Conservation (phyloP, 495 filamentous ascomycete genomes). For the Staphylotrichum longicolle region DNA sequence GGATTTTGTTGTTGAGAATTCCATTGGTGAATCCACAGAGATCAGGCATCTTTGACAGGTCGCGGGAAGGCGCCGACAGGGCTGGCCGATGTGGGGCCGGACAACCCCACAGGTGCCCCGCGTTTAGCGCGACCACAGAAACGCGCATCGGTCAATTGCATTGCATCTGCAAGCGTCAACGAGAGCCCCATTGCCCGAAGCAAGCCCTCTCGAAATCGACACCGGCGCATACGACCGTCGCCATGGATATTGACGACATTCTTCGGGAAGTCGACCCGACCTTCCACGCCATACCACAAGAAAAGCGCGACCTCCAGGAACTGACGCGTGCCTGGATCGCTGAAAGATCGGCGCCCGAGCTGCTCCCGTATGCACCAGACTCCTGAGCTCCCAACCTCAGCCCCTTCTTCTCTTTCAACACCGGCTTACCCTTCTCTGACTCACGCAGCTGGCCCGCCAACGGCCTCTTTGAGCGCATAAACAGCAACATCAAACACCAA, state of each 20-base stretch:
- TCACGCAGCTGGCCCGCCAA: slow-evolving; percentile 50
- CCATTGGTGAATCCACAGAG: no score
- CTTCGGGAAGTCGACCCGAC: slow-evolving; percentile 72
- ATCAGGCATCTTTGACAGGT: no score
- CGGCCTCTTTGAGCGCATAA: slow-evolving; percentile 65
- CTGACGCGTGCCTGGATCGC: slow-evolving; percentile 90
- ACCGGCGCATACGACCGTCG: neutral
- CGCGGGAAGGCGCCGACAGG: neutral
- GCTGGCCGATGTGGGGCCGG: neutral
- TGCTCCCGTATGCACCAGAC: slow-evolving; percentile 50
- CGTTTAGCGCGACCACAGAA: slow-evolving; percentile 1
- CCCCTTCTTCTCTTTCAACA: neutral
- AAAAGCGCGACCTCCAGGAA: slow-evolving; percentile 77
- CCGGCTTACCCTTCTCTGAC: slow-evolving; percentile 19
- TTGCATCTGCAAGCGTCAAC: neutral
- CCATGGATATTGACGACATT: slow-evolving; percentile 89
- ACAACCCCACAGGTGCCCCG: slow-evolving; percentile 11
- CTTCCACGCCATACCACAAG: slow-evolving; percentile 52
- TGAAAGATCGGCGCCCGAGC: slow-evolving; percentile 82
- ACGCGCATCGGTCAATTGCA: slow-evolving; percentile 3
- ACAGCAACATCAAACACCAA: slow-evolving; percentile 65
- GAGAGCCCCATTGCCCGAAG: slow-evolving; percentile 1
- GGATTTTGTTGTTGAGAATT: no score
- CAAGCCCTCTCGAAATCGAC: neutral
- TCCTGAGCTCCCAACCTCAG: neutral